Evolutionary conservation across 2,329 filamentous ascomycete species (phyloP), one percentile per base, ranked within the genome.

Genomic region (Aspergillus sp.): DNA sequence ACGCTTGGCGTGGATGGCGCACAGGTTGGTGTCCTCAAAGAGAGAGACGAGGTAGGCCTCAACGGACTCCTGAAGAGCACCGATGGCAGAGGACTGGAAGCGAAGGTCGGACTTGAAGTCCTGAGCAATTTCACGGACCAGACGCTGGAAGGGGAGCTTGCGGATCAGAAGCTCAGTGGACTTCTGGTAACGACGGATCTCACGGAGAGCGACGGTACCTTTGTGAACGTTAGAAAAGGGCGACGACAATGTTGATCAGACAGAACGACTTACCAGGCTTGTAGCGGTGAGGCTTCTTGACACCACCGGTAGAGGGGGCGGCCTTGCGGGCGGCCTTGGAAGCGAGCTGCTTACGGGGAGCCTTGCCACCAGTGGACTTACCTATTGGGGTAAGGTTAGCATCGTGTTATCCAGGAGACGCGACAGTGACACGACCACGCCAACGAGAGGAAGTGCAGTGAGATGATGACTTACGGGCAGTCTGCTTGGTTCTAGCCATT

Each of bases 311-410:
- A 64, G 92, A 96, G 70, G 95, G 95, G 62, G 95, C 93, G 72
- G 89, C 92, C 89, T 99, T 99, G 84, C 95, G 93, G 74, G 95
- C 93, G 69, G 93, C 95, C 90, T 97, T 97, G 85, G 93, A 96
- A 72, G 93, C 93, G 75, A 98, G 92, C 87, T 97, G 93, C 91
- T 99, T 99, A 81, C 85, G 84, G 69, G 85, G 85, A 73, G 85
- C 85, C 80, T 88, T 88, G 82, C 85, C 85, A 86, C 85, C 85
- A 77, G 85, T 87, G 76, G 84, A 86, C 82, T 96, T 89, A 79
- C 86, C 85, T 86, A 73, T 77, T 45, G 59, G 60, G 63, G 60
- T 64, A 70, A 63, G 72, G 70, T 66, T 50, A 65, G 56, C 56
- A 48, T 34, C 27, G 45, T 66, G 61, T 67, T 66, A 51, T 54